These are phyloP conservation scores for Nemophila menziesii DNA, from an alignment of 257 asterid genomes.

Conservation along the genomic window DNA sequence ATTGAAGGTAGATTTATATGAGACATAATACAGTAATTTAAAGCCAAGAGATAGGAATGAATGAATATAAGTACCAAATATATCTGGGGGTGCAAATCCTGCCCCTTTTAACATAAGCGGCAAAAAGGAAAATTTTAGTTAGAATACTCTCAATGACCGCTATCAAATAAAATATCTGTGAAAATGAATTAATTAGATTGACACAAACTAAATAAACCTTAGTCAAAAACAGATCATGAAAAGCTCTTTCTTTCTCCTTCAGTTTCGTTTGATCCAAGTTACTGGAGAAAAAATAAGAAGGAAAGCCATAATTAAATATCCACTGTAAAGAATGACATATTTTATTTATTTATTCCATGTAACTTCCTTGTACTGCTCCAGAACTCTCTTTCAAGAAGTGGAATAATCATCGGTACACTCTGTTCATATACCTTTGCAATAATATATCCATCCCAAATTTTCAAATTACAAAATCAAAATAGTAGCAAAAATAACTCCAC, in stretches of 20 bases:
- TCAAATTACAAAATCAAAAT: constrained; percentile 12
- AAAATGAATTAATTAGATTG: too few relatives aligned
- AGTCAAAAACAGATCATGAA: constrained; percentile 82
- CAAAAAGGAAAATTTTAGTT: constrained; percentile 23
- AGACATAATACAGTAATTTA: too few relatives aligned
- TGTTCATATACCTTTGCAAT: constrained; percentile 74
- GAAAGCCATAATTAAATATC: constrained; percentile 11
- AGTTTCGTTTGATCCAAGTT: constrained; percentile 83
- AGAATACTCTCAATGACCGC: constrained; percentile 14
- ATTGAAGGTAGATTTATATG: too few relatives aligned
- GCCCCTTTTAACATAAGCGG: constrained; percentile 89
- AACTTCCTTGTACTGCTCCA: constrained; percentile 77
- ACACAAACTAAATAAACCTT: constrained; percentile 47
- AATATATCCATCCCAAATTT: constrained; percentile 17
- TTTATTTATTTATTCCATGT: constrained; percentile 61
- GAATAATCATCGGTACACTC: constrained; percentile 79
- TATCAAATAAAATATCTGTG: too few relatives aligned
- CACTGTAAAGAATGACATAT: constrained; percentile 1
- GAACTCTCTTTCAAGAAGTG: constrained; percentile 85
- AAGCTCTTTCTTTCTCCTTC: constrained; percentile 89
- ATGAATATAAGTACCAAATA: constrained; percentile 50
- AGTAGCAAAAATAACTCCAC: background rate
- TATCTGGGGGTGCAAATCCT: constrained; percentile 95
- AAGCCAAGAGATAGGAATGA: constrained; percentile 9
- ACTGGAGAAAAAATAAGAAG: constrained; percentile 31